A percentile compares a stretch with the other conserved stretches of the same genome.
These are phyloP conservation scores for Auricularia cornea DNA, from an alignment of 768 basidiomycete species.

Conservation along the genomic window DNA sequence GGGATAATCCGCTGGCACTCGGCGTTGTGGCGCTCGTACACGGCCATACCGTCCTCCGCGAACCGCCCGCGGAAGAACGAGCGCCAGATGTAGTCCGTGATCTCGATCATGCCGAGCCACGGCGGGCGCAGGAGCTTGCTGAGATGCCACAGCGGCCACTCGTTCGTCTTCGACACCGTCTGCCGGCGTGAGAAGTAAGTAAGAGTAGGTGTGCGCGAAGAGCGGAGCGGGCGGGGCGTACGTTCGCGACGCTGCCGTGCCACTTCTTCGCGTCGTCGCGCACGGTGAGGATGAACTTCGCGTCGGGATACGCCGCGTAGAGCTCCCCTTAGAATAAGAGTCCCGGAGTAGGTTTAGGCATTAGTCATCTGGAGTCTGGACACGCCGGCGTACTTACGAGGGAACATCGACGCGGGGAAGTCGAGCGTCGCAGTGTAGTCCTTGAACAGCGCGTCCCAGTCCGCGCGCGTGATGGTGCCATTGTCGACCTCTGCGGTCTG, in stretches of 20 bases:
- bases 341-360: no score
- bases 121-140: background rate
- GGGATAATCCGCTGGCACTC: background rate
- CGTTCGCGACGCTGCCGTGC: background rate
- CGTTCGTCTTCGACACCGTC: background rate
- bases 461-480: background rate
- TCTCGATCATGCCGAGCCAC: background rate
- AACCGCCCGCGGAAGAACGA: background rate
- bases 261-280: background rate
- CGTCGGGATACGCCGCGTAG: background rate
- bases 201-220: no score
- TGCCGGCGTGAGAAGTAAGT: no score
- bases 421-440: background rate
- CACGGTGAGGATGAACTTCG: slow-evolving; percentile 1
- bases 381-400: background rate
- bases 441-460: background rate
- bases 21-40: background rate
- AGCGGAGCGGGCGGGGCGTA: no score
- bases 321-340: background rate
- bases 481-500: no score
- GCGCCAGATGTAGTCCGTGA: background rate
- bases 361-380: no score
- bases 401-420: background rate
- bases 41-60: background rate
- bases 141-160: background rate